phyloP scores from a whole-genome alignment of 1,284 basidiomycete genomes.

The Fistulina hepatica region DNA sequence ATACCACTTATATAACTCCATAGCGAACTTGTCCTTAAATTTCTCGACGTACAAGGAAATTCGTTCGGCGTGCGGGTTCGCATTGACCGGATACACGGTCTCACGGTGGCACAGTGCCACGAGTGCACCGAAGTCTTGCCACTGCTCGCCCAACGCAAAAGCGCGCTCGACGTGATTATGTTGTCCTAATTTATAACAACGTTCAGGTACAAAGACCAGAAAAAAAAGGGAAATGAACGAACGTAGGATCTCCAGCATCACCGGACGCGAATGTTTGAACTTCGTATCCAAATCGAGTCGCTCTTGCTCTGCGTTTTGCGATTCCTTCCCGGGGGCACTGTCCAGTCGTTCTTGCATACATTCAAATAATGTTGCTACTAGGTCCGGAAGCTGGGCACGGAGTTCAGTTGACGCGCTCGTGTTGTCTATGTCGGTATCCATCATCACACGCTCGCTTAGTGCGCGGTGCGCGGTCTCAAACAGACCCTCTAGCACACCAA shows the following conservation, averaged over 20 bases:
- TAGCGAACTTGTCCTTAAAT: conserved; percentile 80
- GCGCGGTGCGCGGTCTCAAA: conserved; percentile 59
- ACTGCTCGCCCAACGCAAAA: conserved; percentile 76
- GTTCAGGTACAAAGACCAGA: conserved; percentile 6
- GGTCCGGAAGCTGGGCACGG: conserved; percentile 51
- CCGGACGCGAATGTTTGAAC: conserved; percentile 60
- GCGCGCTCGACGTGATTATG: conserved; percentile 61
- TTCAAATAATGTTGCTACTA: conserved; percentile 60
- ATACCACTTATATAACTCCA: conserved; percentile 82
- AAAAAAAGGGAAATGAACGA: conserved; percentile 22
- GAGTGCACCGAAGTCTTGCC: conserved; percentile 74
- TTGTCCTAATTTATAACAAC: conserved; percentile 35
- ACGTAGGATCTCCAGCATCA: conserved; percentile 71
- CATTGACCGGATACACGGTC: conserved; percentile 47
- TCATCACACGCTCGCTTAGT: conserved; percentile 29
- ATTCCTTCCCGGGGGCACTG: conserved; percentile 36
- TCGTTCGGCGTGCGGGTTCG: conserved; percentile 47
- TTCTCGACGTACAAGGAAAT: conserved; percentile 69
- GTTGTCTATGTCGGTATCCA: conserved; percentile 17
- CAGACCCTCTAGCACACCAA: conserved; percentile 63
- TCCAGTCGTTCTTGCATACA: conserved; percentile 62
- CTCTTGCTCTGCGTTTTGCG: conserved; percentile 39
- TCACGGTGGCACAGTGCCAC: conserved; percentile 73
- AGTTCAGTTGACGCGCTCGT: conserved; percentile 31
- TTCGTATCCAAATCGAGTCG: conserved; percentile 46